Conservation (phyloP, 148 eudicot genomes). For the Amaranthus cruentus region DNA sequence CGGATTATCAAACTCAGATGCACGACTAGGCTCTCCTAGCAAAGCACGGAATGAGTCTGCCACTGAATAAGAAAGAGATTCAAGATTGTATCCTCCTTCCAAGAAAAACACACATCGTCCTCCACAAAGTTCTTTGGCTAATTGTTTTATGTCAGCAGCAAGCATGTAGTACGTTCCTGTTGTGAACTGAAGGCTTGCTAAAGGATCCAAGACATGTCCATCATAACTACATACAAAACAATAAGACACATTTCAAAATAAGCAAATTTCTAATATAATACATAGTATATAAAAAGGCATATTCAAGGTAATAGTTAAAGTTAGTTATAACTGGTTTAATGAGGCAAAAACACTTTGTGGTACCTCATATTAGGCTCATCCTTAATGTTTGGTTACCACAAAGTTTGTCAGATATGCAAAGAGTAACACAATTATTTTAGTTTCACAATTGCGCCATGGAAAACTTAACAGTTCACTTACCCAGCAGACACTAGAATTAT, state of each 20-base stretch:
- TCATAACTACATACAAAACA: slow-evolving; percentile 58
- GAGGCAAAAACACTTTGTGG: too few species aligned
- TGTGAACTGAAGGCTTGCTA: slow-evolving; percentile 80
- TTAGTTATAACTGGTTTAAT: too few species aligned
- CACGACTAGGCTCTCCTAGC: slow-evolving; percentile 73
- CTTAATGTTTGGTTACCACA: too few species aligned
- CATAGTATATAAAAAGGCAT: too few species aligned
- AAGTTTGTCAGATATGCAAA: too few species aligned
- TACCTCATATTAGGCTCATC: too few species aligned
- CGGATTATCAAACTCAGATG: slow-evolving; percentile 64
- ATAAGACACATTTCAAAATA: background rate
- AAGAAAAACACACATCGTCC: slow-evolving; percentile 95
- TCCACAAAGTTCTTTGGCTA: slow-evolving; percentile 74
- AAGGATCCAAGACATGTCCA: slow-evolving; percentile 81
- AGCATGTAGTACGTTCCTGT: slow-evolving; percentile 97
- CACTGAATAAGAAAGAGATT: slow-evolving; percentile 71
- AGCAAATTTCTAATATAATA: too few species aligned
- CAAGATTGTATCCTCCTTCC: slow-evolving; percentile 94
- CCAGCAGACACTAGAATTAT: slow-evolving; percentile 96
- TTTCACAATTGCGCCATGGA: too few species aligned
- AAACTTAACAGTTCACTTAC: slow-evolving; percentile 28
- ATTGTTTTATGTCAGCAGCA: slow-evolving; percentile 61
- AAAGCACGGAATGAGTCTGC: slow-evolving; percentile 88
- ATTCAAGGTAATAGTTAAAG: too few species aligned
- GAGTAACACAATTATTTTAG: too few species aligned